Percentiles rank a stretch among this genome's conserved stretches.
Evolutionary conservation across 2,329 filamentous ascomycete species (phyloP).

Genomic region (Xylaria digitata): DNA sequence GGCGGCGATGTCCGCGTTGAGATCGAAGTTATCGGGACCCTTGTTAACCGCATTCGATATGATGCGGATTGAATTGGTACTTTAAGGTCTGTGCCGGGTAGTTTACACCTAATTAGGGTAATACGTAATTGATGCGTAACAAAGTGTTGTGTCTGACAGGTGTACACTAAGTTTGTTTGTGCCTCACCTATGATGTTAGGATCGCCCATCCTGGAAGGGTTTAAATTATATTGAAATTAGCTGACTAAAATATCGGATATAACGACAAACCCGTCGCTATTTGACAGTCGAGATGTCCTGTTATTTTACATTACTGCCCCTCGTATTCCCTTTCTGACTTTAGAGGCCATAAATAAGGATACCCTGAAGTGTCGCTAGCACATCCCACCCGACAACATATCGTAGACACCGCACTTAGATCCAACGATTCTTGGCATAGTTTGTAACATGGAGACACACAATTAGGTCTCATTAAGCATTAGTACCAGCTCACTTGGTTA

Average conservation of each 20-base stretch:
- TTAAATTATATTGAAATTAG: neutral
- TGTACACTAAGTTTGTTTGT: too few relatives aligned
- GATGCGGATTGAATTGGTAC: conserved; percentile 28
- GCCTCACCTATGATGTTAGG: too few relatives aligned
- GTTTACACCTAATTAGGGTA: neutral
- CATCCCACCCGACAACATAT: neutral
- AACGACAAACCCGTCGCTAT: neutral
- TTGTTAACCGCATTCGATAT: conserved; percentile 36
- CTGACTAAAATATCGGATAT: neutral
- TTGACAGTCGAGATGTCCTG: neutral
- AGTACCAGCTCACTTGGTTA: neutral
- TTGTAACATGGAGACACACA: neutral
- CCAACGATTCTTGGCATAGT: neutral
- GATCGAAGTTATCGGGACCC: conserved; percentile 36
- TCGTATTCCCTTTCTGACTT: neutral
- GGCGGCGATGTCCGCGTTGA: conserved; percentile 34
- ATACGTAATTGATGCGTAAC: neutral
- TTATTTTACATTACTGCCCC: neutral
- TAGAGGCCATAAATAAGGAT: neutral
- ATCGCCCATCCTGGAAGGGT: too few relatives aligned
- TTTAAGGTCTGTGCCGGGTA: too few relatives aligned
- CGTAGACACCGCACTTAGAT: neutral
- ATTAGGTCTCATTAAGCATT: neutral
- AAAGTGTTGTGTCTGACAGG: neutral
- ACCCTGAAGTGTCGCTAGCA: neutral